Evolutionary conservation across 305 asterid genomes (phyloP).

Genomic region (Nicotiana rustica): DNA sequence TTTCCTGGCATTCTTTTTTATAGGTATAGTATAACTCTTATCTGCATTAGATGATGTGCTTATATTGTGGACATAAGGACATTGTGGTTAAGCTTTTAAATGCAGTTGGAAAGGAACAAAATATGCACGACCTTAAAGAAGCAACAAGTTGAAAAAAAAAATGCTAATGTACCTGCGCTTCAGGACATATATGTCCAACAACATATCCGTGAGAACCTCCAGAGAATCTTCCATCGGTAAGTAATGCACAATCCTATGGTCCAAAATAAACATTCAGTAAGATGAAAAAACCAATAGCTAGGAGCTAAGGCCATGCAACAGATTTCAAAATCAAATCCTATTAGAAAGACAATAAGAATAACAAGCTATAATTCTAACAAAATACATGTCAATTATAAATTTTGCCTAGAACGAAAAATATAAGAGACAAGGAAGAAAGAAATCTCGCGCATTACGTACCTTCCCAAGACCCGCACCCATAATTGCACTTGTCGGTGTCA

Average conservation of each 20-base stretch:
- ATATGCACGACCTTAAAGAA: not conserved
- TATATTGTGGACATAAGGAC: too few species aligned
- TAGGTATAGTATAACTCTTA: too few species aligned
- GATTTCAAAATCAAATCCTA: not conserved
- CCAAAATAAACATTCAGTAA: slow-evolving; percentile 10
- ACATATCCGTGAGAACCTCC: slow-evolving; percentile 99
- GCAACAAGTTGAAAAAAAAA: not conserved
- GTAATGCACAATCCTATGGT: slow-evolving; percentile 82
- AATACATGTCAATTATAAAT: not conserved
- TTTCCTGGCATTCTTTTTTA: too few species aligned
- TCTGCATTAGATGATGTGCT: too few species aligned
- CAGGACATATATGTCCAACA: slow-evolving; percentile 96
- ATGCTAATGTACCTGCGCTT: slow-evolving; percentile 76
- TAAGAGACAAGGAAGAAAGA: not conserved
- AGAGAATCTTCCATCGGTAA: slow-evolving; percentile 96
- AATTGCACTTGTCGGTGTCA: slow-evolving; percentile 98
- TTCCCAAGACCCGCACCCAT: slow-evolving; percentile 99
- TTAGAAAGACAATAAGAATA: not conserved
- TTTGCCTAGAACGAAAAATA: slow-evolving; percentile 8
- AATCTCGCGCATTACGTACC: slow-evolving; percentile 46
- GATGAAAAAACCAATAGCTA: not conserved
- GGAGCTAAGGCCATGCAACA: slow-evolving; percentile 6
- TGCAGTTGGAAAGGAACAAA: not conserved
- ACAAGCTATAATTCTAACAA: not conserved
- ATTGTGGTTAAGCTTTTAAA: too few species aligned